Evolutionary conservation across 768 basidiomycete species (phyloP).

Genomic region (Mycena alexandri): DNA sequence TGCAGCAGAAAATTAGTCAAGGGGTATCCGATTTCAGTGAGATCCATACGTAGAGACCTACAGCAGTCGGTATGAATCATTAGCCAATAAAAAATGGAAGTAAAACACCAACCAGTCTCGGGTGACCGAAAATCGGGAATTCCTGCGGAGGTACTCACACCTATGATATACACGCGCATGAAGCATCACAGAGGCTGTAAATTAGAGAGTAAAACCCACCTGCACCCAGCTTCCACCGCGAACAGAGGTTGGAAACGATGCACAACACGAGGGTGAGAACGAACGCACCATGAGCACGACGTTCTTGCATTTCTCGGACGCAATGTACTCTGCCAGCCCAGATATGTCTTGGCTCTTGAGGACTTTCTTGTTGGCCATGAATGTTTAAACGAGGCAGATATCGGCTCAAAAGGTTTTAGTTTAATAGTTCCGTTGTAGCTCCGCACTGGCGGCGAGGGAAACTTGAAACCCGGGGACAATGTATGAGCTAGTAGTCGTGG

Average conservation of each 20-base stretch:
- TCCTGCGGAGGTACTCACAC: slow-evolving; percentile 83
- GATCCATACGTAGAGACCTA: slow-evolving; percentile 66
- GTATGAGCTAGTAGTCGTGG: too few species aligned
- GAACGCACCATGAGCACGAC: slow-evolving; percentile 80
- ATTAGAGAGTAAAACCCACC: slow-evolving; percentile 54
- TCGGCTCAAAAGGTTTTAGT: slow-evolving; percentile 11
- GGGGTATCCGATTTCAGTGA: background rate
- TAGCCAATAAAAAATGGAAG: background rate
- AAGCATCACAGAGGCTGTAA: background rate
- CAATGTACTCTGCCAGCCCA: slow-evolving; percentile 74
- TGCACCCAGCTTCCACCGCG: slow-evolving; percentile 64
- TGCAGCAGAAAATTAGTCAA: slow-evolving; percentile 17
- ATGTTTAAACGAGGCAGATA: background rate
- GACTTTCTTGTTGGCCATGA: slow-evolving; percentile 32
- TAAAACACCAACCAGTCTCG: slow-evolving; percentile 72
- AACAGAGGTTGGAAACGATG: slow-evolving; percentile 6
- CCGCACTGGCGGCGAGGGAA: background rate
- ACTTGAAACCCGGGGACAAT: background rate
- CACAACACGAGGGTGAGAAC: background rate
- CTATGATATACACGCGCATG: slow-evolving; percentile 48
- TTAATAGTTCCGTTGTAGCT: background rate
- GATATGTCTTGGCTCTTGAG: slow-evolving; percentile 48
- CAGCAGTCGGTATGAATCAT: slow-evolving; percentile 5
- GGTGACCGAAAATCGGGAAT: slow-evolving; percentile 94
- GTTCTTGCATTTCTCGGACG: slow-evolving; percentile 74